A percentile compares a stretch with the other conserved stretches of the same genome.
Conservation (phyloP, 108 stramenopile genomes). For the Cyclotella cryptica region DNA sequence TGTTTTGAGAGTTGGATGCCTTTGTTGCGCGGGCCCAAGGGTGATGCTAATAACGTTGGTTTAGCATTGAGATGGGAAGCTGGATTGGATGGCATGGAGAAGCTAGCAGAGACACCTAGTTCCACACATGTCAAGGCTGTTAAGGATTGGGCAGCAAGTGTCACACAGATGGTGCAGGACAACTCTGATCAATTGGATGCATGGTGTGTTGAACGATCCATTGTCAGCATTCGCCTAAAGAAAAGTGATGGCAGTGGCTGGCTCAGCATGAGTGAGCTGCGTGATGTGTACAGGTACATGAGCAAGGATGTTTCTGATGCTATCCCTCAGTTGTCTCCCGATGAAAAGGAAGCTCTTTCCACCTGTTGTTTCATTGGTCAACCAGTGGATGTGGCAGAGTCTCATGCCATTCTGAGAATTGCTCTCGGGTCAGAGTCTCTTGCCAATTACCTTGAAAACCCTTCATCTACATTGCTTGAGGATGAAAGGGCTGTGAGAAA, state of each 20-base stretch:
- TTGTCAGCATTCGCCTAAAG: constrained; percentile 71
- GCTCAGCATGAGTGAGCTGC: constrained; percentile 67
- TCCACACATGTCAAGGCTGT: constrained; percentile 42
- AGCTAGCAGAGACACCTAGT: constrained; percentile 53
- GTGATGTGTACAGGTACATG: constrained; percentile 77
- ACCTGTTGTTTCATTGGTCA: constrained; percentile 68
- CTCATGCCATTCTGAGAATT: constrained; percentile 72
- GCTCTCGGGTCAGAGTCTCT: constrained; percentile 71
- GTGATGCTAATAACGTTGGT: constrained; percentile 62
- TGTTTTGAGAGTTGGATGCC: constrained; percentile 68
- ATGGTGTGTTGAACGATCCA: constrained; percentile 74
- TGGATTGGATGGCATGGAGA: constrained; percentile 78
- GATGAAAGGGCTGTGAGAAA: constrained; percentile 8
- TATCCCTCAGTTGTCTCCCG: constrained; percentile 48
- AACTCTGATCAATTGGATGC: constrained; percentile 55
- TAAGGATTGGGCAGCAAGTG: constrained; percentile 61
- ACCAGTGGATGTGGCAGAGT: constrained; percentile 71
- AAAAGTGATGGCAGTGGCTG: constrained; percentile 48
- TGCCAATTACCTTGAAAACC: constrained; percentile 52
- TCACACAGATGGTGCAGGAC: constrained; percentile 56
- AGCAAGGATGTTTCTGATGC: constrained; percentile 62
- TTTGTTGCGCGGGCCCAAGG: constrained; percentile 30
- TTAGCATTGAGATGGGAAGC: constrained; percentile 79
- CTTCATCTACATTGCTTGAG: background rate
- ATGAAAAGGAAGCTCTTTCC: constrained; percentile 62